Evolutionary conservation across 306 rosid genomes (phyloP), one percentile per base, ranked within the genome.

Genomic region (Hylodesmum podocarpum): DNA sequence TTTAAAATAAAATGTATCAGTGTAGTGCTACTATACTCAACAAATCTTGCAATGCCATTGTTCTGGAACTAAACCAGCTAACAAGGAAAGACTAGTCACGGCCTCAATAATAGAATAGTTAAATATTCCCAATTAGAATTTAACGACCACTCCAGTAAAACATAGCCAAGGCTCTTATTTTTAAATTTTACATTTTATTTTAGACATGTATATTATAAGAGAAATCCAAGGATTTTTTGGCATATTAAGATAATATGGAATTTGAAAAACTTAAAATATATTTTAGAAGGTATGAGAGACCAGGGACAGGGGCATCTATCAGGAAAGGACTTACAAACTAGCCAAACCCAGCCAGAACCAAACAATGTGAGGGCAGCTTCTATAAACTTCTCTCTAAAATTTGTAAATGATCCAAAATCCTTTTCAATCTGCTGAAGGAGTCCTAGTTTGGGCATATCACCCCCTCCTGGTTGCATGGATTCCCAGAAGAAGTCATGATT

Each of bases 281-380:
- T n/a, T 61, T 59, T 43, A 18, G 70, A n/a, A 64, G 21, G 58
- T 50, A 3, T 16, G 57, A 37, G 69, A 53, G 50, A 13, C 1
- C 8, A 24, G 0, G 36, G 22, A 10, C 28, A 21, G n/a, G 6
- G 47, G 40, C 13, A 16, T 41, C 59, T 46, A 67, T 13, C 28
- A 47, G 62, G 36, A 55, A 77, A 53, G 76, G 80, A 89, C 97
- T 92, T 86, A 95, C 99, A 81, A 71, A 95, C 97, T 80, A 95
- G 94, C 99, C 99, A 95, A 87, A 95, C 97, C 99, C 97, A 92
- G 62, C 99, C 99, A 81, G 99, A 95, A 75, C 99, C 99, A 78
- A 92, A 90, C 49, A 77, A 85, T n/a, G 92, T 64, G 63, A 89
- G 90, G 27, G 97, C 88, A 54, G 92, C 86, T 80, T 80, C 90